Evolutionary conservation across 1,284 basidiomycete species (phyloP).

Genomic region (Melampsora larici-populina): DNA sequence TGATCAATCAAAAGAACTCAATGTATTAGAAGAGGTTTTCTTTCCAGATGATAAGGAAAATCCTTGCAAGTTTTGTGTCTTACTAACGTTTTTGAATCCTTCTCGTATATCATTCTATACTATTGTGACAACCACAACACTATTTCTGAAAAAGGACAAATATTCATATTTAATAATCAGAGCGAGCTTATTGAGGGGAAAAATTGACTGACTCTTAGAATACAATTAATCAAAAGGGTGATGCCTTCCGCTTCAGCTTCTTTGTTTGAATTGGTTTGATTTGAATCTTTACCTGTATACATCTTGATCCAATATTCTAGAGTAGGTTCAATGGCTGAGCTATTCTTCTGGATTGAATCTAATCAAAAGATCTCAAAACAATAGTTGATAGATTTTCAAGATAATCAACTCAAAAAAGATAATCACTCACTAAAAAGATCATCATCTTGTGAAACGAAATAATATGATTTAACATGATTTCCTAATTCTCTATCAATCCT

Average conservation of each 20-base stretch:
- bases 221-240: constrained; percentile 27
- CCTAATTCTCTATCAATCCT: too few relatives aligned
- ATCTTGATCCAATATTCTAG: too few relatives aligned
- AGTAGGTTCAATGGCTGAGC: too few relatives aligned
- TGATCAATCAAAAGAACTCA: too few relatives aligned
- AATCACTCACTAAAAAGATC: constrained; percentile 21
- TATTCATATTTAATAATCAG: not conserved
- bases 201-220: constrained; percentile 15
- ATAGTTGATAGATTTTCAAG: too few relatives aligned
- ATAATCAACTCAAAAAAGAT: too few relatives aligned
- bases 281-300: not conserved
- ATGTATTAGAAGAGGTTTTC: constrained; percentile 28
- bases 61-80: too few relatives aligned
- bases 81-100: constrained; percentile 57
- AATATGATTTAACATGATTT: not conserved
- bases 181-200: not conserved
- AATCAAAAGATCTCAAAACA: not conserved
- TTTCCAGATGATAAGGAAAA: constrained; percentile 5
- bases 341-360: too few relatives aligned
- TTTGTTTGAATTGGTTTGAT: constrained; percentile 13
- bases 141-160: constrained; percentile 34
- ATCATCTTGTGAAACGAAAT: too few relatives aligned
- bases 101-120: constrained; percentile 80
- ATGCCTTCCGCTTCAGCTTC: constrained; percentile 17
- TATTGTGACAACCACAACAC: constrained; percentile 77